Conservation (phyloP, 164 flowering plant genomes). For the Sedum album region DNA sequence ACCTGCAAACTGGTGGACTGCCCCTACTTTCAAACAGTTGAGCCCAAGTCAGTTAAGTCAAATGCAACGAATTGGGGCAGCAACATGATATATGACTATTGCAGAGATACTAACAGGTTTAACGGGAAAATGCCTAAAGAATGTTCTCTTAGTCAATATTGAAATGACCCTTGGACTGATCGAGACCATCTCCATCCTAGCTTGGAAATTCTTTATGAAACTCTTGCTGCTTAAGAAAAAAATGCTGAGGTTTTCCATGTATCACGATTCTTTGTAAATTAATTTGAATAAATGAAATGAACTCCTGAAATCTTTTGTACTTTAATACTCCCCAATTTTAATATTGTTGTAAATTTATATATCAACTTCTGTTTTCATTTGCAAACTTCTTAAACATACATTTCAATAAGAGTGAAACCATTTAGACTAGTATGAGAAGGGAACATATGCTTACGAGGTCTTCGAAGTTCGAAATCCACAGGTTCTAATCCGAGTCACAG, state of each 20-base stretch:
- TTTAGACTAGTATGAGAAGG: no score
- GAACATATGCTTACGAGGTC: no score
- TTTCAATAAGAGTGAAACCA: no score
- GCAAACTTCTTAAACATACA: no score
- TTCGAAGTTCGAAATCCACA: no score
- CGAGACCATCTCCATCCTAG: no score
- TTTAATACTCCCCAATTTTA: no score
- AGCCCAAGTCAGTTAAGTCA: constrained; percentile 27
- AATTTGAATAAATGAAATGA: background rate
- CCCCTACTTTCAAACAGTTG: constrained; percentile 30
- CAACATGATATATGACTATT: no score
- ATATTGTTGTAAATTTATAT: no score
- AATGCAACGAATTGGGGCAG: constrained; percentile 51
- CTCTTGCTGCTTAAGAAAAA: background rate
- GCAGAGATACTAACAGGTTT: constrained; percentile 48
- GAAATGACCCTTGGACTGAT: background rate
- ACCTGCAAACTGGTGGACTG: constrained; percentile 56
- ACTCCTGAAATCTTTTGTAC: background rate
- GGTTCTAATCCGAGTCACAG: no score
- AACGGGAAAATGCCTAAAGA: constrained; percentile 45
- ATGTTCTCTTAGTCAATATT: constrained; percentile 36
- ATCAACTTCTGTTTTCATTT: no score
- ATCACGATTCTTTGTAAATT: background rate
- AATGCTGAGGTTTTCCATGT: background rate
- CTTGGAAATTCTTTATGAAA: no score